phyloP scores from a whole-genome alignment of 2,329 filamentous ascomycete genomes.

The Aspergillus phoenicis region DNA sequence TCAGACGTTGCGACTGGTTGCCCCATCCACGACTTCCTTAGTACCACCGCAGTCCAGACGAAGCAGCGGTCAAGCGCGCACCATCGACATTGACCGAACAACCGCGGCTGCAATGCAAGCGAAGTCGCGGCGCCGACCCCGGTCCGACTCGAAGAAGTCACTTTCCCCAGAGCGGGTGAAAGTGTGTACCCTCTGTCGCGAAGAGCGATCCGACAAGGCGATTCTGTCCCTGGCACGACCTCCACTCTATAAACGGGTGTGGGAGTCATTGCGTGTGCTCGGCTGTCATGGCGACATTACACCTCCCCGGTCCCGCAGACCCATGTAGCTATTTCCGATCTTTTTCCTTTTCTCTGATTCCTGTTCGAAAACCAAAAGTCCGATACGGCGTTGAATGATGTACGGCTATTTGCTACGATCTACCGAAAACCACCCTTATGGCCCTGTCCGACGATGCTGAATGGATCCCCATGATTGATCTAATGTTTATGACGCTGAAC shows the following conservation, averaged over 20 bases:
- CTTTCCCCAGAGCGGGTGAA: constrained; percentile 31
- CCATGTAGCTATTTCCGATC: constrained; percentile 14
- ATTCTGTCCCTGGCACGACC: constrained; percentile 25
- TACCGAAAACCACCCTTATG: not conserved
- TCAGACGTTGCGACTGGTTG: constrained; percentile 40
- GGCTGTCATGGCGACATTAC: constrained; percentile 28
- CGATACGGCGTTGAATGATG: constrained; percentile 15
- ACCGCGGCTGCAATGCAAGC: constrained; percentile 42
- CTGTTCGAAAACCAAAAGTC: constrained; percentile 9
- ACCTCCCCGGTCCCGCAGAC: constrained; percentile 20
- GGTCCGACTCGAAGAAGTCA: constrained; percentile 30
- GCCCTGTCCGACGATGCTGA: not conserved
- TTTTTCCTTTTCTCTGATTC: not conserved
- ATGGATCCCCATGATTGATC: constrained; percentile 1
- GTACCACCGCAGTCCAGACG: constrained; percentile 27
- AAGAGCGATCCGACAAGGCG: constrained; percentile 30
- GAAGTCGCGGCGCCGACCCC: constrained; percentile 36
- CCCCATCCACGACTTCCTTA: constrained; percentile 40
- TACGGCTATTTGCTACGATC: constrained; percentile 13
- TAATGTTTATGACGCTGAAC: constrained; percentile 11
- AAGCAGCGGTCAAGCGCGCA: constrained; percentile 28
- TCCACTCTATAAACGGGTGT: constrained; percentile 28
- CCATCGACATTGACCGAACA: constrained; percentile 37
- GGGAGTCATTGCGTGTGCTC: constrained; percentile 30
- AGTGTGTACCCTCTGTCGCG: constrained; percentile 35